Evolutionary conservation across 805 yeast genomes (phyloP).

Genomic region (Komagataella populi): DNA sequence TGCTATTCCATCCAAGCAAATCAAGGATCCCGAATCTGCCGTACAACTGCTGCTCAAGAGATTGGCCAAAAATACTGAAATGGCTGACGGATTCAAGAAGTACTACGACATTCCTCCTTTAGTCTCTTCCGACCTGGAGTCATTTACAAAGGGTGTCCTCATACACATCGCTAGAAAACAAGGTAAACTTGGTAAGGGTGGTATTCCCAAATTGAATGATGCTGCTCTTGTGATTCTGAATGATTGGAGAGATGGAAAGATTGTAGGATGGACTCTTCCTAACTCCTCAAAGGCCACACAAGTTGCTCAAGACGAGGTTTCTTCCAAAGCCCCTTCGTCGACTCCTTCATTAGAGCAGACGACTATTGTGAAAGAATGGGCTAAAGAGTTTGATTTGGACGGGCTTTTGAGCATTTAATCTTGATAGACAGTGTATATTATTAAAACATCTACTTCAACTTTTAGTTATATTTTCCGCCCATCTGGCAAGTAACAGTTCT

Average conservation of each 20-base stretch:
- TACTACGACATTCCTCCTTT: conserved; percentile 74
- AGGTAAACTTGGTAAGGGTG: conserved; percentile 89
- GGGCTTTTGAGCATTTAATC: conserved; percentile 34
- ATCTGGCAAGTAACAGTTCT: conserved; percentile 30
- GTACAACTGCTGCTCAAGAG: conserved; percentile 65
- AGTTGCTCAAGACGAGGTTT: conserved; percentile 24
- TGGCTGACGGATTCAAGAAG: conserved; percentile 63
- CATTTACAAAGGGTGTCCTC: conserved; percentile 72
- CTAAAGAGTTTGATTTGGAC: conserved; percentile 87
- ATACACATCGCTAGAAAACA: conserved; percentile 87
- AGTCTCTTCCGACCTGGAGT: conserved; percentile 57
- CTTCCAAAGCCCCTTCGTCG: conserved; percentile 20
- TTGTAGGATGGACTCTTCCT: conserved; percentile 83
- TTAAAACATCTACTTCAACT: conserved; percentile 1
- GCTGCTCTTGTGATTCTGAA: conserved; percentile 75
- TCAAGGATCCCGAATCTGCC: conserved; percentile 76
- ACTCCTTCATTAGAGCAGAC: conserved; percentile 46
- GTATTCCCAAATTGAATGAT: conserved; percentile 77
- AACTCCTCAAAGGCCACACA: conserved; percentile 23
- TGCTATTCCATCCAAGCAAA: conserved; percentile 79
- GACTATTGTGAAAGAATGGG: conserved; percentile 80
- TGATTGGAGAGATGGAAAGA: conserved; percentile 97
- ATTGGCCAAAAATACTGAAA: conserved; percentile 56
- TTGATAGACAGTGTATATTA: not conserved
- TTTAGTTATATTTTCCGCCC: conserved; percentile 24